Conservation (phyloP, 352 stramenopile genomes). For the Globisporangium solare region DNA sequence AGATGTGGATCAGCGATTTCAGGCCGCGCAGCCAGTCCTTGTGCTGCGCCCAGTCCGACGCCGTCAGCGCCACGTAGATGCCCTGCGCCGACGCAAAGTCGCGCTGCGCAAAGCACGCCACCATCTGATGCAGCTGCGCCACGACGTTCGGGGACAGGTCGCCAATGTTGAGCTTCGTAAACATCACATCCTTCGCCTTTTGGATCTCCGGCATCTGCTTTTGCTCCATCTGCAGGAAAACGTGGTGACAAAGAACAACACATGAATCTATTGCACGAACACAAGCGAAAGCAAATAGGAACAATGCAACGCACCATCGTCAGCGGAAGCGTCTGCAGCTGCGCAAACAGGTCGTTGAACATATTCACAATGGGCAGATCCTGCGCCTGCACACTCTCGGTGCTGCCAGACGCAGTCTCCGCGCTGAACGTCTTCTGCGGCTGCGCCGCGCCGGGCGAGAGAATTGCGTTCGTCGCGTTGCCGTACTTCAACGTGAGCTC, state of each 20-base stretch:
- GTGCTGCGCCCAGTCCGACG: constrained; percentile 93
- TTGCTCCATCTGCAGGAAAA: constrained; percentile 65
- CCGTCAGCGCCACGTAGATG: constrained; percentile 90
- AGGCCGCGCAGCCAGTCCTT: constrained; percentile 98
- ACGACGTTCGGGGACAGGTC: constrained; percentile 70
- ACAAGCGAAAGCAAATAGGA: not conserved
- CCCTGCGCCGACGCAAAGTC: constrained; percentile 75
- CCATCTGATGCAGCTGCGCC: constrained; percentile 75
- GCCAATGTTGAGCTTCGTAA: constrained; percentile 83
- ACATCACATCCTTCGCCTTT: constrained; percentile 84
- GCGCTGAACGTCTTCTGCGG: constrained; percentile 38
- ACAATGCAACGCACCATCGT: constrained; percentile 62
- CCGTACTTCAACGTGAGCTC: constrained; percentile 85
- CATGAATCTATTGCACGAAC: not conserved
- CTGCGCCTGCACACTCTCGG: constrained; percentile 66
- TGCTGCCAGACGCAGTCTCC: constrained; percentile 55
- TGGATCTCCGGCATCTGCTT: constrained; percentile 85
- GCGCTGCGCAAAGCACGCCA: constrained; percentile 63
- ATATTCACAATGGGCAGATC: constrained; percentile 74
- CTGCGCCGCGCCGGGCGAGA: constrained; percentile 37
- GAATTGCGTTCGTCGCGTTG: constrained; percentile 56
- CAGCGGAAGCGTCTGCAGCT: constrained; percentile 66
- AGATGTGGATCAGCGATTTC: constrained; percentile 96
- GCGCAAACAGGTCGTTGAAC: constrained; percentile 76
- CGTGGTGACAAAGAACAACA: constrained; percentile 18